Base-by-base conservation (phyloP, 2,329 filamentous ascomycete species). In the Talaromyces piceae region DNA sequence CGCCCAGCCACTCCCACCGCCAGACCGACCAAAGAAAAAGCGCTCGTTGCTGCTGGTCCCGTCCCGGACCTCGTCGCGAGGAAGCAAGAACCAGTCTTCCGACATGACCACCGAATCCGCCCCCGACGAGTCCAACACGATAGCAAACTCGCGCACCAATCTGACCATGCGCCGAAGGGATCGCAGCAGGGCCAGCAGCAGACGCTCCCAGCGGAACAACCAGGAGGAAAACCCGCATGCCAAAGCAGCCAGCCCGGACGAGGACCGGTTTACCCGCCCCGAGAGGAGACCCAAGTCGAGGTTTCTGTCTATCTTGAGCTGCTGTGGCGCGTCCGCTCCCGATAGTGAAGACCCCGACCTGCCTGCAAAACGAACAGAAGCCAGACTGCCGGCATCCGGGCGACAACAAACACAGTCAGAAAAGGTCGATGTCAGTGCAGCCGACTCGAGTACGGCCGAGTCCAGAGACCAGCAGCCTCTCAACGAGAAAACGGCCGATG, bases 141-240 rank as follows among this genome's bases (percentile, higher is more conserved):
- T 79, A 58, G 77, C 78, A 53, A 76, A 77, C 58, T 87, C 84
- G 45, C 85, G 81, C 67, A 81, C 76, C 58, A 87, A 83, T 69
- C 81, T 84, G 60, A 70, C 81, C 50, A 82, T 77, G 56, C 75
- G 78, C 58, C 77, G 79, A 61, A 76, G 81, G 62, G 86, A 86
- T 70, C 81, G 81, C 60, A 88, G 83, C 69, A 77, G 80, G 55
- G 81, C 80, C 59, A 87, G 82, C 71, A 82, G 69, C 55, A 65
- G 65, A 55, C 61, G 66, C 52, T 69, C 68, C 51, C 70, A 67
- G 57, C 65, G 65, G 51, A 49, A 53, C n/a, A 56, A 65, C 51
- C 66, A 66, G 31, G 64, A 66, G 50, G 61, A 67, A 47, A 58
- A 56, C 30, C 58, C 65, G 47, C 61, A 65, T 54, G 57, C 66